Percentiles rank a stretch among this genome's conserved stretches.
These are phyloP conservation scores for Fusarium foetens DNA, from an alignment of 2,329 filamentous ascomycete species.

Conservation along the genomic window DNA sequence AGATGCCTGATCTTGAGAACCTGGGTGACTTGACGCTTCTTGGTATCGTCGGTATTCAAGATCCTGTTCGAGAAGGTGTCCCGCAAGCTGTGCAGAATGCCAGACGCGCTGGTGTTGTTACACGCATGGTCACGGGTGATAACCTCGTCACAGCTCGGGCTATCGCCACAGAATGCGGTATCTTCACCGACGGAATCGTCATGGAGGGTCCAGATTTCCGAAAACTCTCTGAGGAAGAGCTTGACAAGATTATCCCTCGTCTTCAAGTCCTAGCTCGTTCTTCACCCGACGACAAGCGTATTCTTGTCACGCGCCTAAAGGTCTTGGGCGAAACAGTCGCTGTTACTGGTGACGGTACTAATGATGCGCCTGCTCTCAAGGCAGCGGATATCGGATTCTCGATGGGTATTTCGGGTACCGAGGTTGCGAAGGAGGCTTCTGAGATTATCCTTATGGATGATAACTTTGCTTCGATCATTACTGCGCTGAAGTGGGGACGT, in stretches of 20 bases:
- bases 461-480: constrained; percentile 86
- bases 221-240: constrained; percentile 72
- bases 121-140: constrained; percentile 88
- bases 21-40: constrained; percentile 68
- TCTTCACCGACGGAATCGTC: constrained; percentile 74
- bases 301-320: constrained; percentile 76
- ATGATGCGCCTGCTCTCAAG: constrained; percentile 83
- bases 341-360: constrained; percentile 85
- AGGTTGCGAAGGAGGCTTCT: constrained; percentile 86
- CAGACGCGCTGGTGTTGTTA: constrained; percentile 79
- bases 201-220: constrained; percentile 85
- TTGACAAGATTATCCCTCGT: constrained; percentile 73
- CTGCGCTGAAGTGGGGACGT: constrained; percentile 82
- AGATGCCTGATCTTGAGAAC: constrained; percentile 64
- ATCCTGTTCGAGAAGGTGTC: constrained; percentile 79
- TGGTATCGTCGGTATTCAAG: constrained; percentile 80
- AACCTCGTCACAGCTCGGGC: constrained; percentile 82
- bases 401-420: constrained; percentile 85
- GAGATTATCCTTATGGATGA: constrained; percentile 90
- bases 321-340: constrained; percentile 80
- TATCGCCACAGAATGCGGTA: constrained; percentile 82
- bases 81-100: constrained; percentile 76
- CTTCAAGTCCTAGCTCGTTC: constrained; percentile 79
- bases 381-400: constrained; percentile 86
- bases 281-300: constrained; percentile 80